Percentiles rank a stretch among this genome's conserved stretches.
Conservation (phyloP, 2,329 filamentous ascomycete genomes). For the Talaromyces sp. region DNA sequence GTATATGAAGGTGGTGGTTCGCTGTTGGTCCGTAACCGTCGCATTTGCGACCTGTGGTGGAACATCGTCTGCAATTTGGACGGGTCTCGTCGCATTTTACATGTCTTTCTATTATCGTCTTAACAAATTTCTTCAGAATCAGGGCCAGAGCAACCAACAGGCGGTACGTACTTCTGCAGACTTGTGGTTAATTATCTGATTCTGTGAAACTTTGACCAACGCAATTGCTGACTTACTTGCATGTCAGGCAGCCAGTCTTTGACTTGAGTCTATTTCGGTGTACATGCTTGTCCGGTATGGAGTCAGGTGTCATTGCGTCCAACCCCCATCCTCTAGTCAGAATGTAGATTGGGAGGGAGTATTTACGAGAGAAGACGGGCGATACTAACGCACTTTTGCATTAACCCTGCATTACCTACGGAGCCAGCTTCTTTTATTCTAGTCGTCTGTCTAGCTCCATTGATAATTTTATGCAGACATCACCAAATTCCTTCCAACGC, state of each 20-base stretch:
- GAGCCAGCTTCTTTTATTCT: neutral
- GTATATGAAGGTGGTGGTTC: neutral
- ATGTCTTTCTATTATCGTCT: constrained; percentile 25
- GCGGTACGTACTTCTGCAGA: constrained; percentile 8
- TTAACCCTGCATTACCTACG: neutral
- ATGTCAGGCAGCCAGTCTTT: constrained; percentile 17
- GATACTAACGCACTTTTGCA: neutral
- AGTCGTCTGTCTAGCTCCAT: neutral
- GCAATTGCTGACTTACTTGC: constrained; percentile 14
- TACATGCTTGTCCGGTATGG: neutral
- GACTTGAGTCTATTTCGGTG: constrained; percentile 12
- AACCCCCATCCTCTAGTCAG: neutral
- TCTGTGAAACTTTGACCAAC: too few relatives aligned
- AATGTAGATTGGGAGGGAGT: neutral
- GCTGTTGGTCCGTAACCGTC: constrained; percentile 28
- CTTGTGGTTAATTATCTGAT: neutral
- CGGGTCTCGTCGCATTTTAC: constrained; percentile 36
- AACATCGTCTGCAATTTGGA: constrained; percentile 31
- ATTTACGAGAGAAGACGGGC: neutral
- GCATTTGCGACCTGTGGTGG: constrained; percentile 34
- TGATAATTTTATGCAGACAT: neutral
- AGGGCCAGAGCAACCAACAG: neutral
- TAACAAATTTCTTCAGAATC: neutral
- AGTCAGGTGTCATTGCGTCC: neutral
- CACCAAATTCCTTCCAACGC: neutral